Base-by-base conservation (phyloP, 352 stramenopile genomes). In the Pythium periplocum region DNA sequence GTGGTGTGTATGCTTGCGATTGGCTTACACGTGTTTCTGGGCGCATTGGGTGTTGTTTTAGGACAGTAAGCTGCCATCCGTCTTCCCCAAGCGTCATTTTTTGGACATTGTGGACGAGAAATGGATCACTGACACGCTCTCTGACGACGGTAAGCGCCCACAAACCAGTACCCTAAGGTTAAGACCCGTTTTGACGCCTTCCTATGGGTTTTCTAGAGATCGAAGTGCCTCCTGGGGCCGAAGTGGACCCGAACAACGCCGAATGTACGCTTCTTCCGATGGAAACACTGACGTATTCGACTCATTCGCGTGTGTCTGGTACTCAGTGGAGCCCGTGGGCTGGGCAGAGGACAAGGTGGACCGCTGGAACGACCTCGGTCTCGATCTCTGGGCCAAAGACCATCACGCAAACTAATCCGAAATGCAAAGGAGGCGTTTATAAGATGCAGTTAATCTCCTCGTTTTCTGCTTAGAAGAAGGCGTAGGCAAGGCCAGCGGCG, bases 41-140 rank as follows among this genome's bases (percentile, higher is more conserved):
- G 12, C 12, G 38, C 38, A 8, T 12, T 8, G 7, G 38, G 7
- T 1, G 38, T 42, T 8, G 7, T 12, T 42, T 8, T 41, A 90
- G 79, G 80, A 90, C 60, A 87, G 73, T 53, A 87, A 86, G 41
- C 63, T 87, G 31, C 72, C 73, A 55, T 88, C 69, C 42, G 59
- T 88, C 40, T 90, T 91, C 55, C 76, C 78, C 10, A 73, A 73
- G 37, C 83, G 82, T 47, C 71, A 76, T 59, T 88, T 77, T 52
- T 57, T 93, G 46, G 83, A 93, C 53, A 76, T 93, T 31, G 75
- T 93, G 48, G 83, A 93, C 68, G 79, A 90, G 51, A 78, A 67
- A 8, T 93, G 83, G 83, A 91, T 91, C 65, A 63, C 63, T 31
- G 83, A 93, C 62, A 65, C 68, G 40, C 68, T 93, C 49, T 91